Evolutionary conservation across 768 basidiomycete species (phyloP).

Genomic region (Galerina sulciceps): DNA sequence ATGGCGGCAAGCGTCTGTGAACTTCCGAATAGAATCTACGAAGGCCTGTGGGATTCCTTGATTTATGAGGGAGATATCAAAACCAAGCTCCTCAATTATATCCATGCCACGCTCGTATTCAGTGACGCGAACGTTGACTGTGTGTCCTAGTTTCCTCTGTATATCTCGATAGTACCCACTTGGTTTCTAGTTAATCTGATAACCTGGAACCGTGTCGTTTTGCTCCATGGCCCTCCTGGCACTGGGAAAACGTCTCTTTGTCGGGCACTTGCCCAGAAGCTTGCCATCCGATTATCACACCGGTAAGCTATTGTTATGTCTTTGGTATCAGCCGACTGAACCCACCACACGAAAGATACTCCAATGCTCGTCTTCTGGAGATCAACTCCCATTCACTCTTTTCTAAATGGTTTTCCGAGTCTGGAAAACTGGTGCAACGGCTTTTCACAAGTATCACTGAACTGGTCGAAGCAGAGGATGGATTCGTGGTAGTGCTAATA

Average conservation of each 20-base stretch:
- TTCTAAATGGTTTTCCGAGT: slow-evolving; percentile 99
- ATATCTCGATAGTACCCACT: slow-evolving; percentile 1
- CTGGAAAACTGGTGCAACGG: slow-evolving; percentile 95
- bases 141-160: slow-evolving; percentile 38
- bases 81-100: slow-evolving; percentile 87
- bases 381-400: slow-evolving; percentile 99
- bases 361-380: slow-evolving; percentile 86
- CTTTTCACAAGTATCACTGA: slow-evolving; percentile 89
- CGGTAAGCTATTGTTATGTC: slow-evolving; percentile 49
- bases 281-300: slow-evolving; percentile 87
- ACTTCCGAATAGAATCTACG: slow-evolving; percentile 81
- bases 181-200: slow-evolving; percentile 77
- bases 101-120: slow-evolving; percentile 92
- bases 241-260: slow-evolving; percentile 98
- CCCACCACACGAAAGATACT: slow-evolving; percentile 58
- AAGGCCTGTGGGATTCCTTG: slow-evolving; percentile 92
- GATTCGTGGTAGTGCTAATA: slow-evolving; percentile 93
- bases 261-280: slow-evolving; percentile 92
- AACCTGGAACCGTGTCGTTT: slow-evolving; percentile 93
- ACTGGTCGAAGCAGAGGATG: slow-evolving; percentile 88
- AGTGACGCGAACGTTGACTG: slow-evolving; percentile 88
- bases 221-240: slow-evolving; percentile 96
- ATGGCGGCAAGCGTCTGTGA: slow-evolving; percentile 91
- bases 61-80: slow-evolving; percentile 89
- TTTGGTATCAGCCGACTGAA: neutral